Percentiles rank a stretch among this genome's conserved stretches.
Conservation (phyloP, 331 rosid species). For the Rhamnella rubrinervis region DNA sequence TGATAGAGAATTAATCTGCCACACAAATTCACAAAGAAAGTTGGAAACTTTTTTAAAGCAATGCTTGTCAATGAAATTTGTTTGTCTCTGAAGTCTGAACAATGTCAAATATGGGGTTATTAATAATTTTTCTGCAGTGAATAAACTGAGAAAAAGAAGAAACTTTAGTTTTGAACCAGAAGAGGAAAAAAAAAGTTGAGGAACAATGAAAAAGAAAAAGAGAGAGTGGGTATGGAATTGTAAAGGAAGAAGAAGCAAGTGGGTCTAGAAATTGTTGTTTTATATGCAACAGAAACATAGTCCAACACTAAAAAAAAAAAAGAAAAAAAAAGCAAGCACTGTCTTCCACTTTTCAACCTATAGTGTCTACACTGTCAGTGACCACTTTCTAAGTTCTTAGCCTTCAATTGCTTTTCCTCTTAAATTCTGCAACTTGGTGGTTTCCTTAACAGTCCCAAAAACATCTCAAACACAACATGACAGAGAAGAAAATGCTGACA, state of each 20-base stretch:
- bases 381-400: conserved; percentile 4
- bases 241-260: neutral
- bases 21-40: no score
- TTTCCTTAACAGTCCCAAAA: conserved; percentile 6
- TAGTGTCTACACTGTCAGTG: conserved; percentile 19
- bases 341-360: neutral
- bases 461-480: conserved; percentile 28
- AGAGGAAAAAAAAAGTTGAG: neutral
- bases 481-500: conserved; percentile 20
- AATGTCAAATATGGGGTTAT: no score
- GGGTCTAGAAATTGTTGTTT: neutral
- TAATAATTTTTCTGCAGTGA: no score
- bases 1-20: neutral
- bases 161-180: no score
- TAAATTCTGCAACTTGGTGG: neutral
- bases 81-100: no score
- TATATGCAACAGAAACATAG: neutral
- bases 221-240: no score
- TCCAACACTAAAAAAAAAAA: neutral
- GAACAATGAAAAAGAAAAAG: neutral
- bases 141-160: no score
- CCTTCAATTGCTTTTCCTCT: neutral
- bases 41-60: no score
- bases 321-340: neutral
- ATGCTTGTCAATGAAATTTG: no score